Evolutionary conservation across 2,329 filamentous ascomycete genomes (phyloP).

Genomic region (Aspergillus uvarum): DNA sequence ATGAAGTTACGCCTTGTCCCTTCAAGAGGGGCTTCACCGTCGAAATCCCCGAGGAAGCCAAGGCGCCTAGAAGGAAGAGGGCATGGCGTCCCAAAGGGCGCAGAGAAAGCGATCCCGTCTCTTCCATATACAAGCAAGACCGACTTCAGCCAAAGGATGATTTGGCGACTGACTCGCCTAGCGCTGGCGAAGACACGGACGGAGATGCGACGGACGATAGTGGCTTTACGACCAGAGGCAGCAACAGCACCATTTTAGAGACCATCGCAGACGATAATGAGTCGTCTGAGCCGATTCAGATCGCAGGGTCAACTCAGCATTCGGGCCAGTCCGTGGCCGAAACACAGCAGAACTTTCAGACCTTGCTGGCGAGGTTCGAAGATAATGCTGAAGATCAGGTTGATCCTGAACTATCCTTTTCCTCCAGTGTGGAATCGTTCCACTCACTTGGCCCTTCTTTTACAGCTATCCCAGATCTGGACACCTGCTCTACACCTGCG

Average conservation of each 20-base stretch:
- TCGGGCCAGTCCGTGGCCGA: slow-evolving; percentile 29
- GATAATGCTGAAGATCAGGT: slow-evolving; percentile 27
- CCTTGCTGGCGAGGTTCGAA: slow-evolving; percentile 42
- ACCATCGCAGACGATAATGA: slow-evolving; percentile 24
- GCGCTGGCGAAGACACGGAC: slow-evolving; percentile 36
- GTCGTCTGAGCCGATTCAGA: slow-evolving; percentile 8
- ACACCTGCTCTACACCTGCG: slow-evolving; percentile 23
- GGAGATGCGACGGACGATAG: slow-evolving; percentile 34
- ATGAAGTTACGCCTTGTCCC: slow-evolving; percentile 84
- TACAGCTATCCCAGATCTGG: slow-evolving; percentile 21
- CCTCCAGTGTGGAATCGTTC: slow-evolving; percentile 46
- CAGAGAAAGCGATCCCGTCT: slow-evolving; percentile 35
- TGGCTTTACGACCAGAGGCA: slow-evolving; percentile 24
- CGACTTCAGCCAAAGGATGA: slow-evolving; percentile 17
- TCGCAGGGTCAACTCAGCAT: slow-evolving; percentile 13
- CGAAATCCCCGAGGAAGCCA: slow-evolving; percentile 67
- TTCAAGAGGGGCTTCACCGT: slow-evolving; percentile 77
- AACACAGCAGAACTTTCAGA: slow-evolving; percentile 34
- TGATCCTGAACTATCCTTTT: slow-evolving; percentile 30
- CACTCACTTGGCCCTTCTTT: slow-evolving; percentile 36
- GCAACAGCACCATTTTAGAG: slow-evolving; percentile 27
- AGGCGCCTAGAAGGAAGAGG: slow-evolving; percentile 64
- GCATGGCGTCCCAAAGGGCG: slow-evolving; percentile 66
- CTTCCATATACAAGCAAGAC: slow-evolving; percentile 17
- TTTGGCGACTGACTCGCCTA: slow-evolving; percentile 23